phyloP scores from a whole-genome alignment of 768 basidiomycete species.

The Cytidiella melzeri region DNA sequence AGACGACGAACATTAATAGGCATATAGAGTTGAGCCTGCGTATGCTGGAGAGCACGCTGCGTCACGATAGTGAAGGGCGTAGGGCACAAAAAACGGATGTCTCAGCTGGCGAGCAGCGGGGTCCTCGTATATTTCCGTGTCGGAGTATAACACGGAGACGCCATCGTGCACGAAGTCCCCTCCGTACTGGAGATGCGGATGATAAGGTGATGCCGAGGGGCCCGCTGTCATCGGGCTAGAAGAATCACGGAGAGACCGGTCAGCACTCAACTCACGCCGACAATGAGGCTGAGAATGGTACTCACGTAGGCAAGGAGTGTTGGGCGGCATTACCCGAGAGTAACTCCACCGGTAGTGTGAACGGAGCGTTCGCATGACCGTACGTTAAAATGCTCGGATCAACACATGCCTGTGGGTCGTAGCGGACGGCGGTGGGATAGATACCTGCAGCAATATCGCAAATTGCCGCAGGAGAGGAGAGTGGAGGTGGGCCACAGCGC shows the following conservation, averaged over 20 bases:
- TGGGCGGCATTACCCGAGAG: not conserved
- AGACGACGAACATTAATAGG: not conserved
- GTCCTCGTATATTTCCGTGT: not conserved
- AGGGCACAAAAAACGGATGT: not conserved
- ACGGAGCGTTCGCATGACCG: not conserved
- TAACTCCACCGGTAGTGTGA: not conserved
- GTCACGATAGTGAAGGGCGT: not conserved
- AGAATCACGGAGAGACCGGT: not conserved
- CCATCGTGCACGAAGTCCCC: not conserved
- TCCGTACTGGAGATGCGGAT: not conserved
- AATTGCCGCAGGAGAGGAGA: not conserved
- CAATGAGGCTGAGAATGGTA: not conserved
- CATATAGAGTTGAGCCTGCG: not conserved
- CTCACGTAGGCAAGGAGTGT: not conserved
- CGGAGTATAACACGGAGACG: not conserved
- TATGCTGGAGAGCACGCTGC: not conserved
- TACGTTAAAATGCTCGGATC: not conserved
- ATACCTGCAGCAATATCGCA: not conserved
- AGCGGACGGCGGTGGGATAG: not conserved
- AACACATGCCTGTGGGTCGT: not conserved
- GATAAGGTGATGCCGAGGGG: not conserved
- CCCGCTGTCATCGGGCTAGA: not conserved
- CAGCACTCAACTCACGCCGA: not conserved
- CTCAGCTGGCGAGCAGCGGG: not conserved
- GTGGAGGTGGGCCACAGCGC: not conserved